These are phyloP conservation scores for Metarhizium robertsii DNA, from an alignment of 2,329 filamentous ascomycete genomes.

Conservation along the genomic window DNA sequence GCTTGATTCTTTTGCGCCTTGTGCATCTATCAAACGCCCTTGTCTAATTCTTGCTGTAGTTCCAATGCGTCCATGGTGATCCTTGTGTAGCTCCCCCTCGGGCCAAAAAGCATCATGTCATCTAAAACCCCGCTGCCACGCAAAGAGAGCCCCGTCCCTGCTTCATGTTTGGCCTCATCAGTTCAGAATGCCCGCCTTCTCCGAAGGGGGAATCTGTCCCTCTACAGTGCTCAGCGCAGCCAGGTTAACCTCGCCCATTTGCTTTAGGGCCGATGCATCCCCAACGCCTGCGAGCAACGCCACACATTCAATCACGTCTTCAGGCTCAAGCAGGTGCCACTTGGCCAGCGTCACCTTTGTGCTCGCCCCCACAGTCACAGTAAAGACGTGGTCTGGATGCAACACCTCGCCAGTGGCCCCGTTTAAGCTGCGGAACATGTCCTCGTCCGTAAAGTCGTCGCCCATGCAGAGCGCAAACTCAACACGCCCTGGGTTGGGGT, in stretches of 20 bases:
- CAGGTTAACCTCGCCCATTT: constrained; percentile 44
- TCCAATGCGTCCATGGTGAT: background rate
- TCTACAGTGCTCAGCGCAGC: constrained; percentile 45
- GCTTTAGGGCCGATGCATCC: constrained; percentile 26
- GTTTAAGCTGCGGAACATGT: constrained; percentile 82
- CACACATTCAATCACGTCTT: constrained; percentile 70
- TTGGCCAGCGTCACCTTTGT: constrained; percentile 85
- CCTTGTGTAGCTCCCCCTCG: background rate
- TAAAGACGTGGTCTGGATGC: constrained; percentile 62
- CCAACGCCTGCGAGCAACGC: constrained; percentile 43
- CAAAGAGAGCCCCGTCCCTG: background rate
- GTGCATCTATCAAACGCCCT: background rate
- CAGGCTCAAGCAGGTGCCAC: constrained; percentile 83
- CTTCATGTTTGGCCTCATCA: background rate
- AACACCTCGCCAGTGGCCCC: constrained; percentile 43
- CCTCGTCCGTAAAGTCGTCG: constrained; percentile 96
- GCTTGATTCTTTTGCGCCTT: background rate
- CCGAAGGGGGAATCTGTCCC: constrained; percentile 33
- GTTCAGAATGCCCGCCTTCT: background rate
- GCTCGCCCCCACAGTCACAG: constrained; percentile 83
- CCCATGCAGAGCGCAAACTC: constrained; percentile 88
- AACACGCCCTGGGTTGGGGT: constrained; percentile 40
- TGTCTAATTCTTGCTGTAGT: background rate
- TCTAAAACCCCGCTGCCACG: background rate
- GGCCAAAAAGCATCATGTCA: background rate